Base-by-base conservation (phyloP, 495 filamentous ascomycete genomes). In the Choiromyces venosus region DNA sequence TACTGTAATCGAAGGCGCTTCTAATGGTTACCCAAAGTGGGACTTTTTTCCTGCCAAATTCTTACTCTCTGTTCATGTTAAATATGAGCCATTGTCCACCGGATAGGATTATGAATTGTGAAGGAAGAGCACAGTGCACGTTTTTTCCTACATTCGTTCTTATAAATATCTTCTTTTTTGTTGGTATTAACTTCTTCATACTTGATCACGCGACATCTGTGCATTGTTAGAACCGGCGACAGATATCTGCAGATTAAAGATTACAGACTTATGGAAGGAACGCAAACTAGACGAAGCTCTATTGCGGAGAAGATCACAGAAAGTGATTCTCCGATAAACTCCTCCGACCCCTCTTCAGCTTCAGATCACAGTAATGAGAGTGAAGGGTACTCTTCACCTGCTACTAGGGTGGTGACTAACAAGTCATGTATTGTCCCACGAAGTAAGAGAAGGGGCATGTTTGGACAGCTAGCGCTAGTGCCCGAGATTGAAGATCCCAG, bases 401-500 rank as follows among this genome's bases (percentile, higher is more conserved):
- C 78, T 35, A 67, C 70, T 29, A 56, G 73, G 52, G 64, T 68
- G 12, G 56, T 73, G 25, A 81, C 79, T 8, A 69, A 52, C 7
- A 69, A 78, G 33, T 71, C 86, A n/a, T 81, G 83, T 42, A 83
- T 87, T 67, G 86, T 98, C 8, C 90, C 92, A 1, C 84, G 90
- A 70, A 78, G 84, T 18, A 81, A 91, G 75, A 88, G 94, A 72
- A 83, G 93, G 82, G 94, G 94, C 0, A 83, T 97, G 12, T 85
- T 97, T 37, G 89, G 88, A 5, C 87, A 87, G 65, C 84, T 96
- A 4, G 86, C 91, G 1, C 71, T 97, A 65, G 83, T 97, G n/a
- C 91, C 93, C 5, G 94, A 98, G 82, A 87, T 96, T 52, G 89
- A 91, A 69, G 84, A 89, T 46, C 90, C 94, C 0, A 89, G 89